Percentiles rank a stretch among this genome's conserved stretches.
Conservation (phyloP, 192 early-diverging fungal species). For the Thoreauomyces humboldtii region DNA sequence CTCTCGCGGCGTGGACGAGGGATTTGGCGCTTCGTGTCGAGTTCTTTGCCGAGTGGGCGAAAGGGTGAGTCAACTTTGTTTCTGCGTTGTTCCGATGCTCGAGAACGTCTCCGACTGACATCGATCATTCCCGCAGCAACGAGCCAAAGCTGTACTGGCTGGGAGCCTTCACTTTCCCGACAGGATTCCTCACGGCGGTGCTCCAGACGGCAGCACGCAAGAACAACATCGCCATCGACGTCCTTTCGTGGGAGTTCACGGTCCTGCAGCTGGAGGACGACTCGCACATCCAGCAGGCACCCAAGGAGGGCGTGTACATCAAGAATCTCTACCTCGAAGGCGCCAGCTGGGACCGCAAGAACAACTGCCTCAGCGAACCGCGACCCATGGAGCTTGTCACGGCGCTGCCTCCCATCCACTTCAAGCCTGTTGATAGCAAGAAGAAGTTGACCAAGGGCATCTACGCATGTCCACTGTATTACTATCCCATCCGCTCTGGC, state of each 20-base stretch:
- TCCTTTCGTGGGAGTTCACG: slow-evolving; percentile 59
- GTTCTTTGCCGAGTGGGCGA: slow-evolving; percentile 60
- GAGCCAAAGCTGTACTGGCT: slow-evolving; percentile 57
- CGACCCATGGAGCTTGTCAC: slow-evolving; percentile 62
- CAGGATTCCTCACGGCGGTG: slow-evolving; percentile 59
- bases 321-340: slow-evolving; percentile 57
- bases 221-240: slow-evolving; percentile 56
- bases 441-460: slow-evolving; percentile 54
- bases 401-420: slow-evolving; percentile 55
- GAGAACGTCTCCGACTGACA: too few relatives aligned
- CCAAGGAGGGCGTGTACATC: slow-evolving; percentile 63
- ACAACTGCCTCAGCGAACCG: slow-evolving; percentile 58
- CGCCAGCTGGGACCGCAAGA: slow-evolving; percentile 62
- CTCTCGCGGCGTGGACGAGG: slow-evolving; percentile 52
- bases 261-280: slow-evolving; percentile 60
- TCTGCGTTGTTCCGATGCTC: too few relatives aligned
- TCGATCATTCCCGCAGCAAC: slow-evolving; percentile 25
- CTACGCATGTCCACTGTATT: slow-evolving; percentile 59
- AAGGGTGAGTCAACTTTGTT: slow-evolving; percentile 59
- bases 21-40: slow-evolving; percentile 54
- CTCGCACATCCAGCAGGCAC: slow-evolving; percentile 39
- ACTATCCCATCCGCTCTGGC: slow-evolving; percentile 57
- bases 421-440: slow-evolving; percentile 59
- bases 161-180: slow-evolving; percentile 59
- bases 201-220: slow-evolving; percentile 57